These are phyloP conservation scores for Daldinia loculata DNA, from an alignment of 495 filamentous ascomycete genomes.

Conservation along the genomic window DNA sequence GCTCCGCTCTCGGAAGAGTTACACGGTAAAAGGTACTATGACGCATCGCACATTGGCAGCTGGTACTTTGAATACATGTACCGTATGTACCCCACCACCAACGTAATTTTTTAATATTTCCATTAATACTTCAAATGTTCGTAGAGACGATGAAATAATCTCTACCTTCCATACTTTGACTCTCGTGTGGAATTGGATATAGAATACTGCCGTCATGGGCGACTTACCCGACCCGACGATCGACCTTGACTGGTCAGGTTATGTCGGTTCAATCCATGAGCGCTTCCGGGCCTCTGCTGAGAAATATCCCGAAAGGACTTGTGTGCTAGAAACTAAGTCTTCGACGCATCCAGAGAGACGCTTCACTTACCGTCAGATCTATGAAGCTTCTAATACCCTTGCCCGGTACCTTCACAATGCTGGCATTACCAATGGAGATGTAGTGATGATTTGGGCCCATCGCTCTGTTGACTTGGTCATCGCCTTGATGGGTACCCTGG, in stretches of 20 bases:
- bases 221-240: conserved; percentile 75
- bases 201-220: conserved; percentile 16
- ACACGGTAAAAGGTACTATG: background rate
- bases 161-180: background rate
- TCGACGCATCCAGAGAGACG: conserved; percentile 64
- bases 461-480: conserved; percentile 78
- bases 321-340: conserved; percentile 83
- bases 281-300: conserved; percentile 67
- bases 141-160: conserved; percentile 2
- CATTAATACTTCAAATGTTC: background rate
- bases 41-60: background rate
- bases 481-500: conserved; percentile 68
- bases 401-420: conserved; percentile 78
- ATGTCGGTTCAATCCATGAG: conserved; percentile 78
- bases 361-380: conserved; percentile 90
- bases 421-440: conserved; percentile 81
- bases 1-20: conserved; percentile 18
- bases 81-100: background rate
- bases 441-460: conserved; percentile 93
- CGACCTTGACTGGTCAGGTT: conserved; percentile 85
- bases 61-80: background rate
- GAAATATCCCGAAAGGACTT: conserved; percentile 77
- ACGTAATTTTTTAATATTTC: background rate
- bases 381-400: conserved; percentile 82
- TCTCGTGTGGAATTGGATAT: background rate